Base-by-base conservation (phyloP, 106 monocot species). In the Acorus calamus region DNA sequence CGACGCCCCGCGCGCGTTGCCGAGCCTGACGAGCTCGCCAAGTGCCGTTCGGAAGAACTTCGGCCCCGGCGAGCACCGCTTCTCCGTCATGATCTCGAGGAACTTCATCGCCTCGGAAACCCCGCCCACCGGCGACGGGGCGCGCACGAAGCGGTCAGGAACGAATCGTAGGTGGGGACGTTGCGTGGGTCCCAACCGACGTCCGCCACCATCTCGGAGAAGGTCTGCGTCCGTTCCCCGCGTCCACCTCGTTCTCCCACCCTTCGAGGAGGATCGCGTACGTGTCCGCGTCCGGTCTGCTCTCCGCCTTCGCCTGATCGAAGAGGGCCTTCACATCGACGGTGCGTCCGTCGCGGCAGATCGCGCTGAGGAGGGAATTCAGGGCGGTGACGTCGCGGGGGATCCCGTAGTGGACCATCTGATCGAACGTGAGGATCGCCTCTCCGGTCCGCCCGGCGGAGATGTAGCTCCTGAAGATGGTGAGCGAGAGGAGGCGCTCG, bases 211-310 rank as follows among this genome's bases (percentile, higher is more conserved):
- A 93, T 89, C 8, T 93, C 93, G 9, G 66, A 72, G 45, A 89
- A 81, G 28, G 28, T 28, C 28, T 28, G 9, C 68, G 74, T 0
- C 89, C 83, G 42, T 10, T 14, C 2, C 57, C 47, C 9, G 46
- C 11, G 14, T 89, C 80, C 3, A 56, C 65, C 45, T 79, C 83
- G 55, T 79, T 75, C 76, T 93, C 93, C 28, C 85, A 89, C 0
- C 89, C 93, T 53, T 93, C 93, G 3, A 93, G 76, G 10, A 93
- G 73, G 46, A 93, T 85, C 11, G 93, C 89, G 57, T 76, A 93
- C 45, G 85, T 73, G 63, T 93, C 93, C 8, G 75, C 70, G 58
- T 89, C 89, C 0, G 83, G 89, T 5, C 12, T 46, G 28, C 72
- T 70, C 49, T 58, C 47, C 4, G 14, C 10, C 11, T 48, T 46